Percentiles rank a stretch among this genome's conserved stretches.
phyloP scores from a whole-genome alignment of 345 rosid genomes.

The Brassica rapa region DNA sequence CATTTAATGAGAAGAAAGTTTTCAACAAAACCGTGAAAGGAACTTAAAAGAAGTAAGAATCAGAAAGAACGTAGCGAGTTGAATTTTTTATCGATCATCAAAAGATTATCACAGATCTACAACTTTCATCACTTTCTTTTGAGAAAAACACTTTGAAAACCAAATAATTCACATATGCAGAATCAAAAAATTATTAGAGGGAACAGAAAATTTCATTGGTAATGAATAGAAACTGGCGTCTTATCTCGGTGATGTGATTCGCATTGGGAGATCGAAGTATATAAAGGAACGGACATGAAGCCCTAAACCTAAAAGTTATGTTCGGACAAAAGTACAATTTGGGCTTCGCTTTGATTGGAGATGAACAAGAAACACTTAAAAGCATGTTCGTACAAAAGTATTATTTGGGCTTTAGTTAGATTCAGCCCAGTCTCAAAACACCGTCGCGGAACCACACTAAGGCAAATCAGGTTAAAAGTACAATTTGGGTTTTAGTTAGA shows the following conservation, averaged over 20 bases:
- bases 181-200: not conserved
- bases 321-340: not conserved
- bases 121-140: slow-evolving; percentile 41
- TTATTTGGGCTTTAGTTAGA: not conserved
- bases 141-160: not conserved
- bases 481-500: not conserved
- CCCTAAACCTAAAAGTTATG: slow-evolving; percentile 25
- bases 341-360: slow-evolving; percentile 17
- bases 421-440: not conserved
- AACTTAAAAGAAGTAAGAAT: slow-evolving; percentile 9
- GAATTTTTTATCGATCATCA: slow-evolving; percentile 34
- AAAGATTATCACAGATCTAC: slow-evolving; percentile 35
- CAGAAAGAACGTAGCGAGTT: slow-evolving; percentile 48
- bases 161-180: not conserved
- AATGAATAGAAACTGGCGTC: not conserved
- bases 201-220: not conserved
- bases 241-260: too few relatives aligned
- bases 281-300: slow-evolving; percentile 14
- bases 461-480: not conserved
- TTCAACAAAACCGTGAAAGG: not conserved
- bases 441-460: not conserved
- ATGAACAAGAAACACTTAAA: slow-evolving; percentile 15
- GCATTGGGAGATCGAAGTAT: not conserved
- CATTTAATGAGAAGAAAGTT: not conserved
- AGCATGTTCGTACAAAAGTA: not conserved